Evolutionary conservation across 345 rosid genomes (phyloP), one percentile per base, ranked within the genome.

Genomic region (Eucalyptus cladocalyx): DNA sequence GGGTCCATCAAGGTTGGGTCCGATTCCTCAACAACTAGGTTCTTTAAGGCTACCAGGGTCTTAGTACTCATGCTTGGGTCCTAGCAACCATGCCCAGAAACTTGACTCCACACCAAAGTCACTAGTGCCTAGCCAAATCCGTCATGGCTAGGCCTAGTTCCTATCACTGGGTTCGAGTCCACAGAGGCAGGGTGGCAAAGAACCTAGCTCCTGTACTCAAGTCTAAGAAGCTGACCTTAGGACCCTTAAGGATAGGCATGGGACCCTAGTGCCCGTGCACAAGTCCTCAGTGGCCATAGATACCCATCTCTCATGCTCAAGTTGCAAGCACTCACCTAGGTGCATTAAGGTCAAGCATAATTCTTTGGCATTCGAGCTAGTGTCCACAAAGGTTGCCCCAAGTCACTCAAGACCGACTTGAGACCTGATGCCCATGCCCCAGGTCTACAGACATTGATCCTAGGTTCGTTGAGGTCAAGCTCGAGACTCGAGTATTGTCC

Each of bases 181-280:
- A 0, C 0, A 65, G 0, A 65, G 76, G 58, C 2, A 0, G 23
- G 58, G 24, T 53, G 58, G 58, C 11, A 0, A 53, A 53, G 24
- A 53, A 53, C 58, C 58, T 32, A 8, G 76, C 76, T 15, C 40
- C 0, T 18, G 0, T 34, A 17, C 23, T 67, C 23, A 34, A 17
- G 7, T 17, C 10, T 15, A 7, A 0, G 80, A 26, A 12, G 17
- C 8, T 28, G 0, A 60, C 13, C 4, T 13, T 11, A 60, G 2
- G 16, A 32, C 42, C 81, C 45, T 72, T 1, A 21, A 72, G 45
- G 45, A 12, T 1, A 10, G 2, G 45, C 81, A 37, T 18, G 14
- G 15, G 81, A 19, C 45, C 42, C 42, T 32, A 8, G 24, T 7
- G 11, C 1, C 26, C 26, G 1, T 72, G 81, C 43, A 5, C 26